These are phyloP conservation scores for Cardamine occulta DNA, from an alignment of 345 rosid genomes.

Conservation along the genomic window DNA sequence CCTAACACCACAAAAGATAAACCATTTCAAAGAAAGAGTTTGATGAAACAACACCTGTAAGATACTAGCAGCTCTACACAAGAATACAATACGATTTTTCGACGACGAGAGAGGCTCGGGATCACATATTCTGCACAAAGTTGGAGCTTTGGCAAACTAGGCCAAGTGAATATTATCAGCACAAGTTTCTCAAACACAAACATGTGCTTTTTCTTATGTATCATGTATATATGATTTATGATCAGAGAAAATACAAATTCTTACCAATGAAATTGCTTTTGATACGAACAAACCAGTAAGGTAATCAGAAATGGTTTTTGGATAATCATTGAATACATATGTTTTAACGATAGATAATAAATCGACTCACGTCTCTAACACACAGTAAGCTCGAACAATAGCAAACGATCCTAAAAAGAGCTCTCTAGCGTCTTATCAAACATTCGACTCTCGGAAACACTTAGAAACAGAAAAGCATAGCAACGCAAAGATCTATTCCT, in stretches of 20 bases:
- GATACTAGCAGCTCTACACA: slow-evolving; percentile 8
- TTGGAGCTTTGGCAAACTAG: neutral
- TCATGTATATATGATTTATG: neutral
- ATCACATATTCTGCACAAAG: slow-evolving; percentile 1
- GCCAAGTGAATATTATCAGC: slow-evolving; percentile 11
- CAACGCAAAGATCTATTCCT: slow-evolving; percentile 48
- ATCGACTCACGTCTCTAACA: slow-evolving; percentile 21
- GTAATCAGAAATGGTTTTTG: slow-evolving; percentile 29
- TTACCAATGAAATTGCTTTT: slow-evolving; percentile 6
- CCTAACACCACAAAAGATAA: slow-evolving; percentile 10
- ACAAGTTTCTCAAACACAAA: neutral
- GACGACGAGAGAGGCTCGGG: neutral
- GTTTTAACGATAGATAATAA: slow-evolving; percentile 21
- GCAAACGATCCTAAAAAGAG: slow-evolving; percentile 39
- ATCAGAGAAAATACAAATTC: neutral
- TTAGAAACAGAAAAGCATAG: slow-evolving; percentile 24
- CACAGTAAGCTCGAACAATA: slow-evolving; percentile 22
- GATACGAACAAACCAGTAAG: slow-evolving; percentile 9
- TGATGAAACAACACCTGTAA: slow-evolving; percentile 8
- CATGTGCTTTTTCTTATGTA: neutral
- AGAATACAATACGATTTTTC: neutral
- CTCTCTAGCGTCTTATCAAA: slow-evolving; percentile 41
- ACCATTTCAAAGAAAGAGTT: slow-evolving; percentile 14
- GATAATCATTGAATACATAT: slow-evolving; percentile 37
- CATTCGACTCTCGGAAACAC: slow-evolving; percentile 14